Evolutionary conservation across 2,329 filamentous ascomycete genomes (phyloP), one percentile per base, ranked within the genome.

Genomic region (Fusarium algeriense): DNA sequence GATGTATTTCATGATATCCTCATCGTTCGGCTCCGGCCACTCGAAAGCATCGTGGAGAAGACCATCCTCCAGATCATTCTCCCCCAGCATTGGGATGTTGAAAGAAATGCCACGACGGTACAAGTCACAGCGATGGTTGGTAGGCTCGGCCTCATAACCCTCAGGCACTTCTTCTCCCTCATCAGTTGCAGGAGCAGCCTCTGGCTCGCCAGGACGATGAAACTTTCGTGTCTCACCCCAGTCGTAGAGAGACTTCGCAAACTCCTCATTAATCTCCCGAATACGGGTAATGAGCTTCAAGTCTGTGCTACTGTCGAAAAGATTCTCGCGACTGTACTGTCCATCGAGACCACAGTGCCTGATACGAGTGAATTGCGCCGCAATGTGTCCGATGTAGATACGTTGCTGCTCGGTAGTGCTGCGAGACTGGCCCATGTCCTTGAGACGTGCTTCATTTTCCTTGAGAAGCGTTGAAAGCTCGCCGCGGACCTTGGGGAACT

Each of bases 271-370:
- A 15, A 83, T 71, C 26, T 79, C 73, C 0, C 81, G 70, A 12
- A 85, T 78, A 0, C 69, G 69, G 0, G 83, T 85, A 34, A 84
- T 80, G 4, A 85, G 78, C 37, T 77, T 78, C 5, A 84, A 46
- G 0, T 77, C 60, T 0, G 68, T 64, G 0, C 77, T 19, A 0
- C n/a, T n/a, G n/a, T 72, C 41, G 40, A 84, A 84, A 0, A 80
- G 68, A 0, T 60, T 30, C 19, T 80, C 65, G 0, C 77, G 69
- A 0, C 73, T 73, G 50, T 85, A 85, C 7, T 81, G 74, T 0
- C 76, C 82, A 17, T 82, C 78, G 0, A 84, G 73, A 0, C 79
- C 79, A 3, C 61, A 76, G 11, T 76, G 60, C 9, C 75, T 79
- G 11, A 82, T 70, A 0, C 49, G 48, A 1, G 76, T 68, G 19